Evolutionary conservation across 1,284 basidiomycete species (phyloP), one percentile per base, ranked within the genome.

Genomic region (Cutaneotrichosporon curvatum): DNA sequence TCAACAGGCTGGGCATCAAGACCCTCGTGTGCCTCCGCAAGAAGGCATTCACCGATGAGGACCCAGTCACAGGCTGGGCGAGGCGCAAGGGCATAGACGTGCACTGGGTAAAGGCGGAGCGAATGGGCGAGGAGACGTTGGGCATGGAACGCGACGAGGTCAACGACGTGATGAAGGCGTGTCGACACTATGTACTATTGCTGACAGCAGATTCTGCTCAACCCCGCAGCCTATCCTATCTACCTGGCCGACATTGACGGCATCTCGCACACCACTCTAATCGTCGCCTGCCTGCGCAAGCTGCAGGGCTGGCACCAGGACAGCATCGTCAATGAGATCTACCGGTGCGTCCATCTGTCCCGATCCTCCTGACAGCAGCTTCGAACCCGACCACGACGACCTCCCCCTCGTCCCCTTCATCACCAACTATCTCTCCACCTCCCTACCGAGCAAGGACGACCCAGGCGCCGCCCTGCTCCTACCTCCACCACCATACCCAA

Each of bases 21-120:
- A 81, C 82, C 46, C 77, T 83, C 49, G 45, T 72, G 1, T 73
- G 76, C 15, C 70, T 83, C 12, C 70, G 74, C 20, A 73, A 73
- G 53, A 81, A 81, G 61, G 40, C 51, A 3, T 43, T 64, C 22
- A 57, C 61, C 30, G 57, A 58, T 4, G 58, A 61, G 19, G 59
- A 66, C 20, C 43, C 50, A 4, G 22, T 68, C 2, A 4, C 45
- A 0, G 2, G 7, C n/a, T 70, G 66, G 66, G 54, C 63, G 2
- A 44, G 23, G 16, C 51, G 37, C 33, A 46, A 47, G 3, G 50
- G 51, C 2, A 57, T 67, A 7, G 54, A 60, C 9, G 31, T 65
- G 5, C 47, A 48, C 19, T 70, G 68, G 65, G 37, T 67, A 43
- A 65, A 62, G 43, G 68, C 62, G 22, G 68, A 68, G 16, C 51